Conservation (phyloP, 495 filamentous ascomycete species). For the Trypethelium eluteriae region DNA sequence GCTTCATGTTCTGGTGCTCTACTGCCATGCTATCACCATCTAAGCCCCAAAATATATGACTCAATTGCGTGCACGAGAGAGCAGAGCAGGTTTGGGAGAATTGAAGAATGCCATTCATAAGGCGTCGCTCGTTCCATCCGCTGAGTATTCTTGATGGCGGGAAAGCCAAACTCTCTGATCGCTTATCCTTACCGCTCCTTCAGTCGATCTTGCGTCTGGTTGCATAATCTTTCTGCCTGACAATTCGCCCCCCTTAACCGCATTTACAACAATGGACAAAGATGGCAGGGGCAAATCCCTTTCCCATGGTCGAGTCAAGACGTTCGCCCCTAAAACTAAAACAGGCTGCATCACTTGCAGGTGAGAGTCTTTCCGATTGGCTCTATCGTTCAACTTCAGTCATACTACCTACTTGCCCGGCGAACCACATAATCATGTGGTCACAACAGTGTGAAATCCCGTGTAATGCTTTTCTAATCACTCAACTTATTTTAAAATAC, state of each 20-base stretch:
- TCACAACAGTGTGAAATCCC: no score
- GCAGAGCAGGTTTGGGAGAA: not conserved
- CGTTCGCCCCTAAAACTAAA: conserved; percentile 11
- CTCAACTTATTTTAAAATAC: no score
- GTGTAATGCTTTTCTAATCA: no score
- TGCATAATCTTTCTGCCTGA: not conserved
- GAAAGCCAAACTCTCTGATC: no score
- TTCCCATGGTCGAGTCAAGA: not conserved
- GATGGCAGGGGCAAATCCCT: not conserved
- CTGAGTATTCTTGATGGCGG: no score
- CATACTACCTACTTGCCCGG: not conserved
- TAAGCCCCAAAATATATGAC: not conserved
- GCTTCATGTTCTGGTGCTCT: not conserved
- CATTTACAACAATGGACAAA: not conserved
- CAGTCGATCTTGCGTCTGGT: no score
- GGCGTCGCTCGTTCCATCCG: no score
- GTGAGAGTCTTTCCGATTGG: not conserved
- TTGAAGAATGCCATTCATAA: not conserved
- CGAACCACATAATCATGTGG: not conserved
- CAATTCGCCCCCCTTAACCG: not conserved
- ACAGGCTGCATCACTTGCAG: conserved; percentile 16
- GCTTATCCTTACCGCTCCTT: no score
- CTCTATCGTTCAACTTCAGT: not conserved
- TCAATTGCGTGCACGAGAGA: not conserved
- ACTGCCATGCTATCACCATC: not conserved